phyloP scores from a whole-genome alignment of 2,329 filamentous ascomycete genomes.

The Microcyclospora tardicrescens region DNA sequence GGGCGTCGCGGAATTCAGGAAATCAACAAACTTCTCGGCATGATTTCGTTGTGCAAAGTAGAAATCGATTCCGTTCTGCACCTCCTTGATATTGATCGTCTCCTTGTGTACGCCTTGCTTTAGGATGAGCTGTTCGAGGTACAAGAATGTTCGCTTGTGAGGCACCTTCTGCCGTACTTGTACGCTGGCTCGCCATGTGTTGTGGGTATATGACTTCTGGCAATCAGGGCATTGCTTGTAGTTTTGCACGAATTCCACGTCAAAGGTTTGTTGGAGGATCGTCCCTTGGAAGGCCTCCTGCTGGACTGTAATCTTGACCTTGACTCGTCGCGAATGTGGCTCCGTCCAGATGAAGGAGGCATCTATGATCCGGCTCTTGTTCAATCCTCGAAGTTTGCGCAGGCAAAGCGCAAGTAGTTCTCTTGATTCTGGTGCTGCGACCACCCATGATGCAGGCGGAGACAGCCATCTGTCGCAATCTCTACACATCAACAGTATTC shows the following conservation, averaged over 20 bases:
- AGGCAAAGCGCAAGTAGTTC: constrained; percentile 88
- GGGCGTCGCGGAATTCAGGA: constrained; percentile 69
- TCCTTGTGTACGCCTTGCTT: constrained; percentile 87
- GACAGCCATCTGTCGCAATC: constrained; percentile 92
- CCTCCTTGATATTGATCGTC: constrained; percentile 96
- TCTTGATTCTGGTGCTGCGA: constrained; percentile 72
- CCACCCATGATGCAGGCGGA: constrained; percentile 75
- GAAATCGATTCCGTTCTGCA: constrained; percentile 91
- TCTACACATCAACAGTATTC: constrained; percentile 76
- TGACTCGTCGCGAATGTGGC: constrained; percentile 82
- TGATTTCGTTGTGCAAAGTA: constrained; percentile 84
- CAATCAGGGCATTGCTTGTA: constrained; percentile 93
- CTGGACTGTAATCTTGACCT: constrained; percentile 92
- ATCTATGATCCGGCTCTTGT: constrained; percentile 88
- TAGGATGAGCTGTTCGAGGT: constrained; percentile 85
- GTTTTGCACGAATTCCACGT: constrained; percentile 82
- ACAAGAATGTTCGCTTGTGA: constrained; percentile 78
- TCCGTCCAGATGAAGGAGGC: constrained; percentile 98
- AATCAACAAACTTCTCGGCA: constrained; percentile 84
- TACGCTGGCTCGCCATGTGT: constrained; percentile 85
- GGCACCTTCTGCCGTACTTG: constrained; percentile 95
- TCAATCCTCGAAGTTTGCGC: constrained; percentile 71
- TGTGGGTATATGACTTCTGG: constrained; percentile 88
- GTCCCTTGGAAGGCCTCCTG: constrained; percentile 52
- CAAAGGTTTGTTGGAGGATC: constrained; percentile 82